Evolutionary conservation across 2,329 filamentous ascomycete species (phyloP), one percentile per base, ranked within the genome.

Genomic region (Aspergillus sclerotialis): DNA sequence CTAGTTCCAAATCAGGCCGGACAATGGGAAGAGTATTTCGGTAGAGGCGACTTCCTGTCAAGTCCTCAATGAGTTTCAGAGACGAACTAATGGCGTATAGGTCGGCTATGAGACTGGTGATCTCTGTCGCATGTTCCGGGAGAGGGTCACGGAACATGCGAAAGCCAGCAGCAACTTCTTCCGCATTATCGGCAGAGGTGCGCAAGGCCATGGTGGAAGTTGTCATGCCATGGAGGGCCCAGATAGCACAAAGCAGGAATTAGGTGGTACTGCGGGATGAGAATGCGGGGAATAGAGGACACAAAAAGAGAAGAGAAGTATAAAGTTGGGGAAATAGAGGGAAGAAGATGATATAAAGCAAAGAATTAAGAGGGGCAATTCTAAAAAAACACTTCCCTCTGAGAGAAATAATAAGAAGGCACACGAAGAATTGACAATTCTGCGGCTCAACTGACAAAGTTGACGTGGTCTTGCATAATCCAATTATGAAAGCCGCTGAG

Each of bases 31-130:
- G 60, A 17, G 56, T 59, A 25, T 52, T 49, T 13, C 50, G 59
- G 49, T 65, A 63, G 11, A 52, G 58, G 17, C 59, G 57, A 37
- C 62, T 52, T 10, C 59, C 56, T 18, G 70, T 53, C 17, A 65
- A 53, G 32, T 60, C 59, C 27, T 72, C 63, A 25, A 79, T 55
- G 27, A 58, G 58, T 29, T 67, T 65, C 15, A 80, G 58, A 7
- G 60, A 62, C 30, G 66, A 62, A 36, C 71, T 72, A 50, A 78
- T 70, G 33, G 64, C 64, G 48, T 72, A 76, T 15, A 78, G 63
- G 39, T 74, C 65, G 35, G 69, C 65, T 33, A 78, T 71, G 17
- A 72, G 54, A 19, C 61, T 61, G 15, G 72, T 73, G 45, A 79
- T 72, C 28, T 73, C 68, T 19, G 68, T 65, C 21, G 67, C 61